Evolutionary conservation across 352 stramenopile genomes (phyloP).

Genomic region (Phytophthora litchii): DNA sequence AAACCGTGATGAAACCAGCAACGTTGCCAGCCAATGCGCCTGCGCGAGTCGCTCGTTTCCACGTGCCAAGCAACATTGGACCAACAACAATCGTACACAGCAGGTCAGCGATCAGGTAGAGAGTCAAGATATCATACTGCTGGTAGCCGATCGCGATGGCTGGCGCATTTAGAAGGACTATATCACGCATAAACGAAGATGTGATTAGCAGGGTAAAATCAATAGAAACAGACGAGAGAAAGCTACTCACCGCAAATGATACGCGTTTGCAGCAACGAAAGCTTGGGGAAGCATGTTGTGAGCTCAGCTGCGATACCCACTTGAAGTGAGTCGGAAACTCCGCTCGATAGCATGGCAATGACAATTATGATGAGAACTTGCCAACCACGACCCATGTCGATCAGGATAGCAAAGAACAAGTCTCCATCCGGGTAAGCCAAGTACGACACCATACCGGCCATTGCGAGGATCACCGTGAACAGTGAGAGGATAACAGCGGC

Average conservation of each 20-base stretch:
- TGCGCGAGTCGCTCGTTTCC: conserved; percentile 48
- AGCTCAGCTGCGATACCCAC: conserved; percentile 78
- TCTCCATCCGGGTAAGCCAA: conserved; percentile 60
- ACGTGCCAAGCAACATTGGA: conserved; percentile 68
- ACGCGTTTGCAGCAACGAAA: conserved; percentile 61
- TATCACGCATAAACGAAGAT: conserved; percentile 5
- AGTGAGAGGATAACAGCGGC: conserved; percentile 62
- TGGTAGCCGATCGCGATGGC: conserved; percentile 73
- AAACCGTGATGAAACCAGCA: conserved; percentile 72
- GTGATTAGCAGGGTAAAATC: too few relatives aligned
- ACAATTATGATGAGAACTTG: conserved; percentile 72
- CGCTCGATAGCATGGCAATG: conserved; percentile 69
- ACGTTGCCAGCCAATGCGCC: conserved; percentile 60
- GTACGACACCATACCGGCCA: conserved; percentile 73
- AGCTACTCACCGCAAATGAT: conserved; percentile 51
- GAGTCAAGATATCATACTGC: conserved; percentile 68
- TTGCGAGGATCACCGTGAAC: conserved; percentile 73
- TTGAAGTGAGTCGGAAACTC: conserved; percentile 73
- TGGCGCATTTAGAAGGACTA: conserved; percentile 72
- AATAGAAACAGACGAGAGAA: not conserved
- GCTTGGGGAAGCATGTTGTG: conserved; percentile 67
- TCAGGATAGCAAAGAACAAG: conserved; percentile 77
- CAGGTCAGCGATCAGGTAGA: conserved; percentile 81
- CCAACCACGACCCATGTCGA: conserved; percentile 74
- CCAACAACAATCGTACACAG: conserved; percentile 77